A percentile compares a stretch with the other conserved stretches of the same genome.
Conservation (phyloP, 2,329 filamentous ascomycete genomes). For the Nannizziopsis arthrosporioides region DNA sequence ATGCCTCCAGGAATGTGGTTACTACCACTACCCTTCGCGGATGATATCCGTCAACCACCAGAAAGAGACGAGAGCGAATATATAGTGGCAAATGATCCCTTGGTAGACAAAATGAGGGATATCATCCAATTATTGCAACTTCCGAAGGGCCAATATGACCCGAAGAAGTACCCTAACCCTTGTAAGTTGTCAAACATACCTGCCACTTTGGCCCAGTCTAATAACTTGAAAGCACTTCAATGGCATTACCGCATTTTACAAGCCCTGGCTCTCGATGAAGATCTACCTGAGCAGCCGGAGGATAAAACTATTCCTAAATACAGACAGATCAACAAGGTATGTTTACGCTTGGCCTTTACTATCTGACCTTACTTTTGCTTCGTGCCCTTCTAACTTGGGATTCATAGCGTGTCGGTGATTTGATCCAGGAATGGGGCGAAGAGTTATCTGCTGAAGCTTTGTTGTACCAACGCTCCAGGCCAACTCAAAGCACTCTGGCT, state of each 20-base stretch:
- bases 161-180: constrained; percentile 79
- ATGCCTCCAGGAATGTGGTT: constrained; percentile 82
- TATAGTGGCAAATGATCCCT: constrained; percentile 51
- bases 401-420: constrained; percentile 55
- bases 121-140: constrained; percentile 79
- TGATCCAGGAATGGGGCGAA: constrained; percentile 65
- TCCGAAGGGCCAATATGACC: constrained; percentile 74
- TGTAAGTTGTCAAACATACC: constrained; percentile 22
- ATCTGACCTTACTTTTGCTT: background rate
- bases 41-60: constrained; percentile 70
- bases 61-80: constrained; percentile 38
- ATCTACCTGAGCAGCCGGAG: constrained; percentile 59
- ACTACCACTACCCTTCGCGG: constrained; percentile 73
- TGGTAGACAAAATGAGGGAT: constrained; percentile 71
- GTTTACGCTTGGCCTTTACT: background rate
- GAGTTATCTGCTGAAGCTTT: constrained; percentile 51
- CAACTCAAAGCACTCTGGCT: constrained; percentile 35
- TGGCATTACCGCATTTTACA: constrained; percentile 97
- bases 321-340: constrained; percentile 69
- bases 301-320: constrained; percentile 79
- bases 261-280: constrained; percentile 80
- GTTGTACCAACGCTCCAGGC: constrained; percentile 31
- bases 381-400: background rate
- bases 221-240: constrained; percentile 50
- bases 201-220: background rate